Conservation (phyloP, 2,329 filamentous ascomycete species). For the Pseudogymnoascus sp. region DNA sequence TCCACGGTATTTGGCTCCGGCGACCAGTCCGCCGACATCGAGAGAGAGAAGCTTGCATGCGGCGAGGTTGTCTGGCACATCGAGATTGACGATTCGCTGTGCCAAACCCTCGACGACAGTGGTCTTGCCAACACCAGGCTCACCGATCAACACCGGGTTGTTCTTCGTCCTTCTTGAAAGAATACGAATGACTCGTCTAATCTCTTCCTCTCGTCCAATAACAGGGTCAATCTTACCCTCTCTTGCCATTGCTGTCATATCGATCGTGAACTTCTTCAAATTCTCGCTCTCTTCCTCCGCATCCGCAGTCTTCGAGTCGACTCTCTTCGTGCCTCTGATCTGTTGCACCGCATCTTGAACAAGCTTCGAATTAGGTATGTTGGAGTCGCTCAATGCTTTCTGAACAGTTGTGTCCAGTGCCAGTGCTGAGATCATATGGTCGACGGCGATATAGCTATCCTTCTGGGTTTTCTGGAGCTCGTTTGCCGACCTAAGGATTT, state of each 20-base stretch:
- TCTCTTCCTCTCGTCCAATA: conserved; percentile 94
- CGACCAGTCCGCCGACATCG: conserved; percentile 89
- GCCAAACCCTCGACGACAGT: conserved; percentile 95
- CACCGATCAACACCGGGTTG: conserved; percentile 95
- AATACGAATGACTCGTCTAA: conserved; percentile 83
- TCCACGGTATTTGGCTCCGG: conserved; percentile 95
- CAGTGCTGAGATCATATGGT: conserved; percentile 83
- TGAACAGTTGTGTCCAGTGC: conserved; percentile 72
- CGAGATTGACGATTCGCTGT: conserved; percentile 89
- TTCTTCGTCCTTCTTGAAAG: conserved; percentile 93
- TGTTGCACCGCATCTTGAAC: conserved; percentile 84
- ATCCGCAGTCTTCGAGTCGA: conserved; percentile 94
- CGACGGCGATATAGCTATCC: conserved; percentile 86
- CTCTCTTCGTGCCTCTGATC: conserved; percentile 84
- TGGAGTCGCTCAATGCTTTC: conserved; percentile 69
- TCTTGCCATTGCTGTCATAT: conserved; percentile 92
- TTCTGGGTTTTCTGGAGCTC: conserved; percentile 97
- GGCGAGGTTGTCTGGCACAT: conserved; percentile 91
- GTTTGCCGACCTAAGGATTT: conserved; percentile 72
- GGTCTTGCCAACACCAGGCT: conserved; percentile 97
- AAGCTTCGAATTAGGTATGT: conserved; percentile 83
- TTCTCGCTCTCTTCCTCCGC: conserved; percentile 90
- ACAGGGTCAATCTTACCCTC: conserved; percentile 98
- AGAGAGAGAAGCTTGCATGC: conserved; percentile 90
- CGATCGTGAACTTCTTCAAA: conserved; percentile 94